A percentile compares a stretch with the other conserved stretches of the same genome.
Evolutionary conservation across 169 alveolate species (phyloP).

Genomic region (Plasmodium inui): DNA sequence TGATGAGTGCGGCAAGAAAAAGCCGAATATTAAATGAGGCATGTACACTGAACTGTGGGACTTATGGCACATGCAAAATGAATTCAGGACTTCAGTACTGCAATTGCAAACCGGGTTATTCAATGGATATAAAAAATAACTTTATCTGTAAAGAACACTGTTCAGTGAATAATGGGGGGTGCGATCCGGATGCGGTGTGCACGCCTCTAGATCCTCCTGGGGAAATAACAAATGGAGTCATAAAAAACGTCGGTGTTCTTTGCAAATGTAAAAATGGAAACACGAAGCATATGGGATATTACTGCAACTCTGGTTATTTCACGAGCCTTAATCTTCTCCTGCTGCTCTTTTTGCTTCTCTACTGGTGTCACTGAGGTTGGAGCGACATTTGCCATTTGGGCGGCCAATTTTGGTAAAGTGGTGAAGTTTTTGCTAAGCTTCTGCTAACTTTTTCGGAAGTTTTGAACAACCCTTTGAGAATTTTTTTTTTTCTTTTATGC

Average conservation of each 20-base stretch:
- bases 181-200: constrained; percentile 37
- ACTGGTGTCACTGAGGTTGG: background rate
- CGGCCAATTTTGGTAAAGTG: background rate
- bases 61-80: constrained; percentile 5
- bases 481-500: constrained; percentile 1
- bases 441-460: background rate
- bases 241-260: constrained; percentile 53
- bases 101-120: constrained; percentile 12
- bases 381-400: background rate
- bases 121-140: constrained; percentile 31
- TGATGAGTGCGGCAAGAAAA: constrained; percentile 17
- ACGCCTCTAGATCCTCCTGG: background rate
- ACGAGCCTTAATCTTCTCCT: background rate
- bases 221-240: constrained; percentile 7
- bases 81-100: constrained; percentile 17
- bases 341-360: background rate
- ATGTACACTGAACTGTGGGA: constrained; percentile 38
- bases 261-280: constrained; percentile 59
- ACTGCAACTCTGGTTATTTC: constrained; percentile 6
- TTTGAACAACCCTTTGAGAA: background rate
- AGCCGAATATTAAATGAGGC: constrained; percentile 35
- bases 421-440: background rate
- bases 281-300: constrained; percentile 37
- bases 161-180: constrained; percentile 61
- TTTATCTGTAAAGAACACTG: constrained; percentile 55